These are phyloP conservation scores for Micromonas commoda DNA, from an alignment of 139 green algal genomes.

Conservation along the genomic window DNA sequence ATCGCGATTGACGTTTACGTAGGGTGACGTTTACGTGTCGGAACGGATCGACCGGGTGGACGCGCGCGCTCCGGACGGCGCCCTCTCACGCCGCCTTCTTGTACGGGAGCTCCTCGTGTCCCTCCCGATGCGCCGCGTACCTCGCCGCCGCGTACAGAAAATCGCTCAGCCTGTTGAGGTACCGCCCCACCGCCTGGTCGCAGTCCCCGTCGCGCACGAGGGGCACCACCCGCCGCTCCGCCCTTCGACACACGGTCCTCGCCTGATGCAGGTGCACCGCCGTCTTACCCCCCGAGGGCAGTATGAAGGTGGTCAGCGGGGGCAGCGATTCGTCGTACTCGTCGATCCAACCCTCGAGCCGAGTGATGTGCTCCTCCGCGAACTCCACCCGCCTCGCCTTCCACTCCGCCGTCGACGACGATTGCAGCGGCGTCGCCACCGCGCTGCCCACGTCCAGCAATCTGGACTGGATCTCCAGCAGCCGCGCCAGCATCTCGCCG, in stretches of 20 bases:
- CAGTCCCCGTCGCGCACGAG: constrained; percentile 42
- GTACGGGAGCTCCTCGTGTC: constrained; percentile 28
- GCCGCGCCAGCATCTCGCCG: constrained; percentile 39
- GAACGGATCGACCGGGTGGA: too few relatives aligned
- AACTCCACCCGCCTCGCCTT: constrained; percentile 70
- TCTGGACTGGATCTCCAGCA: constrained; percentile 74
- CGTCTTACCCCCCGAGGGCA: constrained; percentile 64
- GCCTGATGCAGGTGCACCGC: constrained; percentile 64
- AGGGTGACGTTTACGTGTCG: too few relatives aligned
- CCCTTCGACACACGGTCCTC: constrained; percentile 72
- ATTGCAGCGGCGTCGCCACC: constrained; percentile 72
- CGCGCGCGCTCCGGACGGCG: too few relatives aligned
- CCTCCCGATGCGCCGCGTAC: constrained; percentile 34
- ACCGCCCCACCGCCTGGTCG: constrained; percentile 48
- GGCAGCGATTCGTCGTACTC: constrained; percentile 66
- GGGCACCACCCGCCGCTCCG: constrained; percentile 71
- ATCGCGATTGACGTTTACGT: too few relatives aligned
- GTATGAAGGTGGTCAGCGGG: constrained; percentile 82
- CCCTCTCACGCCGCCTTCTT: constrained; percentile 27
- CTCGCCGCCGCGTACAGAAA: constrained; percentile 90
- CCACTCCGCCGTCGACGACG: constrained; percentile 33
- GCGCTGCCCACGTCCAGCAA: constrained; percentile 87
- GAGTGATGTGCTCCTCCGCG: constrained; percentile 21
- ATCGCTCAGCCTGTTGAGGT: constrained; percentile 91
- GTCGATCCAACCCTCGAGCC: constrained; percentile 87